Evolutionary conservation across 371 early-diverging fungal genomes (phyloP), one percentile per base, ranked within the genome.

Genomic region (Chytridiales sp.): DNA sequence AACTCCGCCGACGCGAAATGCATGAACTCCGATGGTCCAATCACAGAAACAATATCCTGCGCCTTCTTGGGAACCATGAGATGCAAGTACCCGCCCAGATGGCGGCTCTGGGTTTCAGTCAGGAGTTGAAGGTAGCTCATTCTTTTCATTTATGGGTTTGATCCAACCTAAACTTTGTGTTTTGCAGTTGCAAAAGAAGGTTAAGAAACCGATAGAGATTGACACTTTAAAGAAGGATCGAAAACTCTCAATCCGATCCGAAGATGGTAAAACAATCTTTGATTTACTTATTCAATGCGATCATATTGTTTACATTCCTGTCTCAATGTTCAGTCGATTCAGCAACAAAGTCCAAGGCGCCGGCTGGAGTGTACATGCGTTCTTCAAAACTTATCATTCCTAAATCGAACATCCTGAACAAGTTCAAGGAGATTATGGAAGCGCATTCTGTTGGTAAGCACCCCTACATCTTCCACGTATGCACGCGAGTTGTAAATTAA

Each of bases 1-100:
- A 93, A 68, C 86, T 90, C 3, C 80, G 85, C 15, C 79, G 87
- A 34, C 85, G 93, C 39, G 91, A 93, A 56, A 79, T 81, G 38
- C 87, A 86, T 52, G 90, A 93, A 70, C 77, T 77, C 19, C 73
- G 78, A 57, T 77, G 93, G 46, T 68, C 84, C 1, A 77, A 76
- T 29, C 92, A 93, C 55, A 83, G 94, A 34, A 91, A 93, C 54
- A 76, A 76, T 47, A 52, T 76, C 31, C 46, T 65, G 38, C 59
- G 59, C 34, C 46, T 69, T 17, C 43, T 76, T 9, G 32, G 61
- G 30, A 66, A 70, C 32, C 55, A 69, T 47, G 76, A 75, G 55
- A 58, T 90, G 54, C 73, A 87, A 29, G 47, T 27, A 6, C 56
- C 59, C 1, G 22, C 47, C 34, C 31, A 15, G 11, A 24, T 46